Evolutionary conservation across 1,139 yeast species (phyloP).

Genomic region (Nakaseomyces bracarensis): DNA sequence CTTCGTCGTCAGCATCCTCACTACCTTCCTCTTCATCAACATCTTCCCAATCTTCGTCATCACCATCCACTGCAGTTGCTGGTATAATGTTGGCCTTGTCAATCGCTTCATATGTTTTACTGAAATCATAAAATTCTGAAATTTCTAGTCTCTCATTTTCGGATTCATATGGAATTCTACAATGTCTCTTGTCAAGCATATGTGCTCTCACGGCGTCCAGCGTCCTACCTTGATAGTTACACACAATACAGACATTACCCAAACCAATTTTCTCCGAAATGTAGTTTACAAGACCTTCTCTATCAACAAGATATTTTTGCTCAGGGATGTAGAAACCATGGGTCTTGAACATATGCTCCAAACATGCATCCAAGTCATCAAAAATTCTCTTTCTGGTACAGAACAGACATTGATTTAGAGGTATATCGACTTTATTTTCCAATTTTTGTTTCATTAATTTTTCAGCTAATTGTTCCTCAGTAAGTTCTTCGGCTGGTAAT

Average conservation of each 20-base stretch:
- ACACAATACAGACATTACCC: constrained; percentile 82
- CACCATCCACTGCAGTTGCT: constrained; percentile 29
- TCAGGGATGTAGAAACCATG: constrained; percentile 91
- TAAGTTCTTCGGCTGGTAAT: constrained; percentile 23
- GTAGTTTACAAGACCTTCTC: constrained; percentile 65
- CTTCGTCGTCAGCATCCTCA: constrained; percentile 41
- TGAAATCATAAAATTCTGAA: constrained; percentile 84
- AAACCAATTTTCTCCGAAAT: constrained; percentile 86
- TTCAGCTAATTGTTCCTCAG: constrained; percentile 45
- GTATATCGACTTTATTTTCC: constrained; percentile 57
- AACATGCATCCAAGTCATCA: constrained; percentile 48
- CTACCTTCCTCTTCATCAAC: constrained; percentile 33
- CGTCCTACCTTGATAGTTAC: constrained; percentile 78
- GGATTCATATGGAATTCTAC: constrained; percentile 79
- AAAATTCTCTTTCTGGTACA: constrained; percentile 46
- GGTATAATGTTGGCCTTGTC: constrained; percentile 37
- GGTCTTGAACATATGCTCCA: constrained; percentile 62
- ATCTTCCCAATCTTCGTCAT: constrained; percentile 35
- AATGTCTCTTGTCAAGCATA: constrained; percentile 80
- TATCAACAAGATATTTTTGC: constrained; percentile 56
- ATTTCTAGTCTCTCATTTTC: constrained; percentile 82
- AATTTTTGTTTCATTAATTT: constrained; percentile 48
- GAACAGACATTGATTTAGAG: constrained; percentile 69
- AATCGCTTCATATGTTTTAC: constrained; percentile 44
- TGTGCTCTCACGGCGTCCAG: constrained; percentile 89